These are phyloP conservation scores for Ustilago hordei DNA, from an alignment of 1,284 basidiomycete species.

Conservation along the genomic window DNA sequence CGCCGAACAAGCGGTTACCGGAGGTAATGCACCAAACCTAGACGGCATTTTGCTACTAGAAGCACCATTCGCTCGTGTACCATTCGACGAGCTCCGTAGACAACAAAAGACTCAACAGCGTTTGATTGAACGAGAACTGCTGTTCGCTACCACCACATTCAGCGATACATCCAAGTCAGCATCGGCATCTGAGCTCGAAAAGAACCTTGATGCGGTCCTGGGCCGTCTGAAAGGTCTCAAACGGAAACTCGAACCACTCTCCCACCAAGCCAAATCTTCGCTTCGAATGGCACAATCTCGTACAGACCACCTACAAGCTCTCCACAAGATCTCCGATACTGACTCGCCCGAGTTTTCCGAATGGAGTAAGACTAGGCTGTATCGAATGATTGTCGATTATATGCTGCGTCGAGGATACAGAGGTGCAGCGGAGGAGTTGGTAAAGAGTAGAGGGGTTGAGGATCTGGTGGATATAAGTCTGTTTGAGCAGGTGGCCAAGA, in stretches of 20 bases:
- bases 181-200: constrained; percentile 50
- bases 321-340: constrained; percentile 42
- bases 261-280: constrained; percentile 27
- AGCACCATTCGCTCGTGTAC: constrained; percentile 83
- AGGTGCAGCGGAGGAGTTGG: constrained; percentile 46
- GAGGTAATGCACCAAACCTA: constrained; percentile 45
- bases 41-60: constrained; percentile 88
- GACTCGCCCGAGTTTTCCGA: constrained; percentile 39
- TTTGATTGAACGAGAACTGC: constrained; percentile 53
- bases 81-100: constrained; percentile 65
- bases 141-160: constrained; percentile 33
- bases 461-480: constrained; percentile 76
- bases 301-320: constrained; percentile 41
- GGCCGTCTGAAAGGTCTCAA: constrained; percentile 80
- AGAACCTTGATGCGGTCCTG: constrained; percentile 80
- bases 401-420: constrained; percentile 77
- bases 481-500: constrained; percentile 85
- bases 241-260: constrained; percentile 76
- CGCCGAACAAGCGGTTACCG: neutral
- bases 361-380: constrained; percentile 83
- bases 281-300: constrained; percentile 47
- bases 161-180: constrained; percentile 11
- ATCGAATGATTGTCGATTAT: constrained; percentile 94
- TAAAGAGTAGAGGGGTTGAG: constrained; percentile 26
- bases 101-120: constrained; percentile 63